phyloP scores from a whole-genome alignment of 106 monocot species.

The Dactylorhiza incarnata region DNA sequence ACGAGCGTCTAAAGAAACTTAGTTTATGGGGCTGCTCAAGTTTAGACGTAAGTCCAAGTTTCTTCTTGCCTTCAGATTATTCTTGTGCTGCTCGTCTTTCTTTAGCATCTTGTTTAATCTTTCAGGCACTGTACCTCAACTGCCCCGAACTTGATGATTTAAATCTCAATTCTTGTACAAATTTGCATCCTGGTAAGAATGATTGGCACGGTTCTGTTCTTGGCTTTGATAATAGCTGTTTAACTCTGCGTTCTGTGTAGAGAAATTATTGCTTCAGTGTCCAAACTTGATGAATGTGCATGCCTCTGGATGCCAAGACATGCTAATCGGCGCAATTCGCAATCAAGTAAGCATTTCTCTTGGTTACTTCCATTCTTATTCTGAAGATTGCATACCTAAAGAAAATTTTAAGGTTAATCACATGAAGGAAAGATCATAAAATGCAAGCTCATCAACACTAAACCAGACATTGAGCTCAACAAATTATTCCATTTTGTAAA shows the following conservation, averaged over 20 bases:
- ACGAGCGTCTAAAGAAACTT: conserved; percentile 63
- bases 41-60: conserved; percentile 56
- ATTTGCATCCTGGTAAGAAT: conserved; percentile 74
- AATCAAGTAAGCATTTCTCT: conserved; percentile 49
- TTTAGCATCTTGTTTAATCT: conserved; percentile 2
- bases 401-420: no score
- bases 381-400: no score
- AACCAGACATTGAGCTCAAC: no score
- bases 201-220: background rate
- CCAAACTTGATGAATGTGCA: conserved; percentile 66
- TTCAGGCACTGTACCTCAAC: conserved; percentile 78
- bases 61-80: background rate
- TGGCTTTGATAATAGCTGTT: background rate
- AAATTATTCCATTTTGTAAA: no score
- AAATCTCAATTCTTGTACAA: conserved; percentile 81
- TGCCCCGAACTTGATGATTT: conserved; percentile 87
- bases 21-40: conserved; percentile 97
- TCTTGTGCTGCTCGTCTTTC: background rate
- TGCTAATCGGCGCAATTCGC: conserved; percentile 62
- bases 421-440: no score
- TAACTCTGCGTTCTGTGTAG: conserved; percentile 22
- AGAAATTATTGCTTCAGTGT: conserved; percentile 79
- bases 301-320: conserved; percentile 74
- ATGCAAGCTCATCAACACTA: no score
- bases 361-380: background rate